Evolutionary conservation across 2,329 filamentous ascomycete species (phyloP), one percentile per base, ranked within the genome.

Genomic region (Tolypocladium guangdongense): DNA sequence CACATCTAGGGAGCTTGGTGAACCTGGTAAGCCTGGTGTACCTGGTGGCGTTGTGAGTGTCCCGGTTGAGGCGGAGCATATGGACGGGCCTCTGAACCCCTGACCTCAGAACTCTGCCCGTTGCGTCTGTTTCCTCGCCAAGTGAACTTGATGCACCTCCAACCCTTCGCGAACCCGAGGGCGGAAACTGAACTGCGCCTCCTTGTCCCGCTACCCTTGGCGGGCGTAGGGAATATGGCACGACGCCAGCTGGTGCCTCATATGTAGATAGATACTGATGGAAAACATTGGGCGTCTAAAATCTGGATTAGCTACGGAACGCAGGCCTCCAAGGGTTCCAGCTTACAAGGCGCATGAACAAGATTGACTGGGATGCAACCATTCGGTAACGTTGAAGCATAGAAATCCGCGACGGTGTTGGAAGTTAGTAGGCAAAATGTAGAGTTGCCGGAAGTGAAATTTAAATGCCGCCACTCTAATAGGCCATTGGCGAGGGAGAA

Each of bases 261-360:
- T 30, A 32, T 32, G 32, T 32, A 4, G 43, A 32, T 32, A 20
- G 43, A 18, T 2, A 33, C 18, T 20, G 27, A 32, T 12, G 43
- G 43, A 32, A 33, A 47, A 7, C 43, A 47, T 20, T 20, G 4
- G 18, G 18, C 11, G n/a, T 47, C 43, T 47, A 2, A 46, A 32
- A 33, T 36, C 14, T 2, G 2, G 4, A 3, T 47, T 14, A 47
- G 43, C 16, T n/a, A 18, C 2, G 27, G 2, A 7, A n/a, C 5
- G 2, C 3, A 20, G 10, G 10, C 10, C 18, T 32, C 4, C 4
- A 2, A 12, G 1, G 8, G 4, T 1, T 32, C 8, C 4, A 4
- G 6, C 27, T 33, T 20, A 47, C 43, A 47, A 33, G 43, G 18
- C 10, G 18, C 30, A 11, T 47, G 33, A 12, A 37, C 3, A 3